Evolutionary conservation across 2,329 filamentous ascomycete genomes (phyloP).

Genomic region (Chaetomium sp.): DNA sequence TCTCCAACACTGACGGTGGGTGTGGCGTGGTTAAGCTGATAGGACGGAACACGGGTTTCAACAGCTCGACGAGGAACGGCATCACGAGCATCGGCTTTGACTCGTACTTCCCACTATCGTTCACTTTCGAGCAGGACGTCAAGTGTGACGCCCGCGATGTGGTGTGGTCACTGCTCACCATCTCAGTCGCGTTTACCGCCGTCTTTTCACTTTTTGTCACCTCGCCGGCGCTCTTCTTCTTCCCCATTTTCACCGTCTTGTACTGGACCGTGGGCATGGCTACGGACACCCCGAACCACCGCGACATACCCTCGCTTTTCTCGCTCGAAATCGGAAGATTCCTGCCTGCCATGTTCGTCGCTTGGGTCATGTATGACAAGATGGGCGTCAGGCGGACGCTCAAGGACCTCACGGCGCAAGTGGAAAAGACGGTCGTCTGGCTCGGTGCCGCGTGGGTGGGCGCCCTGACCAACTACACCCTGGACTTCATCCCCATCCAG

Average conservation of each 20-base stretch:
- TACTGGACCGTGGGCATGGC: conserved; percentile 91
- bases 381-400: conserved; percentile 76
- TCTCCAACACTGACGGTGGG: conserved; percentile 67
- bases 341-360: conserved; percentile 83
- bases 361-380: conserved; percentile 84
- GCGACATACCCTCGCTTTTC: conserved; percentile 69
- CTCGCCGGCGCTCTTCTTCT: conserved; percentile 80
- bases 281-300: conserved; percentile 76
- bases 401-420: conserved; percentile 71
- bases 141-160: conserved; percentile 72
- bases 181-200: conserved; percentile 78
- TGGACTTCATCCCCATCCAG: conserved; percentile 90
- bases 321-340: conserved; percentile 79
- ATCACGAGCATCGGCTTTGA: conserved; percentile 79
- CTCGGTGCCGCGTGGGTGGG: conserved; percentile 89
- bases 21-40: conserved; percentile 71
- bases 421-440: conserved; percentile 91
- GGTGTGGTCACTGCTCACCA: conserved; percentile 79
- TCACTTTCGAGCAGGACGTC: conserved; percentile 70
- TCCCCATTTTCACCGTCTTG: conserved; percentile 75
- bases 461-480: conserved; percentile 90
- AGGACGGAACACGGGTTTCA: conserved; percentile 64
- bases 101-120: conserved; percentile 87
- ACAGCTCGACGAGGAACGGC: conserved; percentile 67
- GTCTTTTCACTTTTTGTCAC: conserved; percentile 80